Evolutionary conservation across 2,329 filamentous ascomycete species (phyloP).

Genomic region (Orbilia quercus): DNA sequence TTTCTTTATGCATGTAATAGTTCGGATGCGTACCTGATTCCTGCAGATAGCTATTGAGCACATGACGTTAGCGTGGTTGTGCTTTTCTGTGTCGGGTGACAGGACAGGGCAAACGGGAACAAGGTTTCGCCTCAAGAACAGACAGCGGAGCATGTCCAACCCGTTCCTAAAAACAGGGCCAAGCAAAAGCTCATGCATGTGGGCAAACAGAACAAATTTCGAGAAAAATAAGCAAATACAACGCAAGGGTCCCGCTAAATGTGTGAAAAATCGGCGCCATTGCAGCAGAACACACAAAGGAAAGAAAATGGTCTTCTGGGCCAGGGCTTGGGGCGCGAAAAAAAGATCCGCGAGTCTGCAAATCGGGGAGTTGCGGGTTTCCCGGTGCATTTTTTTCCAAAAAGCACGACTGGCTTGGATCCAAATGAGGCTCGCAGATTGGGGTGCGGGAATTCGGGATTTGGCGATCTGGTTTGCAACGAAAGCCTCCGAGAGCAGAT

Average conservation of each 20-base stretch:
- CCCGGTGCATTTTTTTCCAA: constrained; percentile 40
- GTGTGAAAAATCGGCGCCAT: constrained; percentile 55
- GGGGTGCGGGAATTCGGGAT: constrained; percentile 53
- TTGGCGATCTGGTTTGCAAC: constrained; percentile 43
- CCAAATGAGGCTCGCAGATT: constrained; percentile 43
- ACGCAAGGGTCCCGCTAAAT: constrained; percentile 54
- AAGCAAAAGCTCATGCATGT: constrained; percentile 54
- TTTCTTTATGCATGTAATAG: constrained; percentile 32
- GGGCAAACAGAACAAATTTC: constrained; percentile 57
- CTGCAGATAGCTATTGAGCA: constrained; percentile 56
- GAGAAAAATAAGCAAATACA: constrained; percentile 57
- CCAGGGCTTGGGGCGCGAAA: constrained; percentile 34
- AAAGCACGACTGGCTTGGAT: constrained; percentile 20
- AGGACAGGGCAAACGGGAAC: constrained; percentile 55
- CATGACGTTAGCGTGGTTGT: constrained; percentile 56
- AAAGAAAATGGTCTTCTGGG: constrained; percentile 39
- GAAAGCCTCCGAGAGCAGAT: constrained; percentile 47
- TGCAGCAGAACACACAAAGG: constrained; percentile 39
- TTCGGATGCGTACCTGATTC: constrained; percentile 56
- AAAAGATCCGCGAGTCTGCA: constrained; percentile 35
- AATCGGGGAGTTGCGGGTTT: constrained; percentile 50
- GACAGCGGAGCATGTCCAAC: constrained; percentile 56
- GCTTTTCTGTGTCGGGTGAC: constrained; percentile 50
- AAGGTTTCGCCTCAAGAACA: constrained; percentile 55
- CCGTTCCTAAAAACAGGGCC: constrained; percentile 53